Evolutionary conservation across 306 rosid species (phyloP).

Genomic region (Gastrolobium villosum): DNA sequence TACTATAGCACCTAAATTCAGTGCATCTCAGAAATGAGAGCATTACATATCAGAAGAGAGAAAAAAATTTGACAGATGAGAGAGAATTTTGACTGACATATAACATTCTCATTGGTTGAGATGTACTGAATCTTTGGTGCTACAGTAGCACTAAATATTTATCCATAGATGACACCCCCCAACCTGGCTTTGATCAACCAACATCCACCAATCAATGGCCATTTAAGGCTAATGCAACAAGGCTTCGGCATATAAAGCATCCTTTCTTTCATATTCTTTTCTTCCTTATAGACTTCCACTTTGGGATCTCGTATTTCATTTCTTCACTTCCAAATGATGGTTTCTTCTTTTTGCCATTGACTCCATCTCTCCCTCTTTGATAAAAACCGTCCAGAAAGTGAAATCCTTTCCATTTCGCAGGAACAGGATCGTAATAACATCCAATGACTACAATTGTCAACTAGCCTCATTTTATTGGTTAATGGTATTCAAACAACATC

Average conservation of each 20-base stretch:
- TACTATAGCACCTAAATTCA: too few species aligned
- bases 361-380: constrained; percentile 2
- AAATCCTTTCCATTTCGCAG: constrained; percentile 4
- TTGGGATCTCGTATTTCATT: constrained; percentile 34
- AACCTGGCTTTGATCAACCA: constrained; percentile 41
- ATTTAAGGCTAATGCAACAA: too few species aligned
- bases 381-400: not conserved
- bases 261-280: constrained; percentile 12
- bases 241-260: not conserved
- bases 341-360: constrained; percentile 38
- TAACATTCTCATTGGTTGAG: too few species aligned
- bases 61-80: too few species aligned
- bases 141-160: too few species aligned
- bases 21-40: too few species aligned
- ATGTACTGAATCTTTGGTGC: too few species aligned
- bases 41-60: too few species aligned
- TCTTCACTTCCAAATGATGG: not conserved
- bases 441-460: constrained; percentile 19
- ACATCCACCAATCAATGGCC: too few species aligned
- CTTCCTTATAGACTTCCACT: constrained; percentile 37
- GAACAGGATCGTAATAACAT: not conserved
- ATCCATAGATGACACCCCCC: constrained; percentile 20
- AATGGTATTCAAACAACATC: not conserved
- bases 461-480: not conserved
- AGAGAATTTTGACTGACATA: too few species aligned